These are phyloP conservation scores for Ustilago nuda DNA, from an alignment of 1,284 basidiomycete genomes.

Conservation along the genomic window DNA sequence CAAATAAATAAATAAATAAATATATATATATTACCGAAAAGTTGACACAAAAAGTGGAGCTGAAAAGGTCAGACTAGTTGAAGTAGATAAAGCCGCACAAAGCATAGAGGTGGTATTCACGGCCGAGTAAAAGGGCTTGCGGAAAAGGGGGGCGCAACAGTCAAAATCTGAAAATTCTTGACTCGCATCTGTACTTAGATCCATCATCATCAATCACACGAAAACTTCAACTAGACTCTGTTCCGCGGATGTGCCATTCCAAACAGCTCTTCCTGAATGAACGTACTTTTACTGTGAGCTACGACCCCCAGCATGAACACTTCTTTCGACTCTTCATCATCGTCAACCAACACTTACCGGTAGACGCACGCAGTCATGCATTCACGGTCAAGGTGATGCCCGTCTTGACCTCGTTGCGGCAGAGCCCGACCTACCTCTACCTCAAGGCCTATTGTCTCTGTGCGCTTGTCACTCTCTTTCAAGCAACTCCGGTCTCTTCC, in stretches of 20 bases:
- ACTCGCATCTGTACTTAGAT: no score
- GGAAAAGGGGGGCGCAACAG: no score
- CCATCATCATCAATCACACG: no score
- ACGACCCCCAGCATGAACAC: background rate
- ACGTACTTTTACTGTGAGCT: slow-evolving; percentile 2
- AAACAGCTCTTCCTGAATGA: slow-evolving; percentile 7
- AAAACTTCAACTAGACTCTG: no score
- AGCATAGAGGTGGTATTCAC: no score
- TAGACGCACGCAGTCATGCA: slow-evolving; percentile 10
- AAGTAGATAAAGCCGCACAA: no score
- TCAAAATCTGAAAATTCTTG: no score
- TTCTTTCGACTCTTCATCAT: background rate
- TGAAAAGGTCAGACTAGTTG: background rate
- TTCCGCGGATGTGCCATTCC: slow-evolving; percentile 7
- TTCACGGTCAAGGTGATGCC: slow-evolving; percentile 41
- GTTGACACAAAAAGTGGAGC: slow-evolving; percentile 12
- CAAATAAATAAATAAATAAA: no score
- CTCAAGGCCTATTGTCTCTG: slow-evolving; percentile 64
- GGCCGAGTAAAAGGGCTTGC: no score
- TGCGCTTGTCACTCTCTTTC: slow-evolving; percentile 63
- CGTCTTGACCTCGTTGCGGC: slow-evolving; percentile 49
- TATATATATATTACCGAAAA: slow-evolving; percentile 1
- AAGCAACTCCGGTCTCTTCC: slow-evolving; percentile 59
- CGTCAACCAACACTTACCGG: background rate
- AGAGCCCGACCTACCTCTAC: slow-evolving; percentile 64